These are phyloP conservation scores for Thielaviopsis punctulata DNA, from an alignment of 2,329 filamentous ascomycete genomes.

Conservation along the genomic window DNA sequence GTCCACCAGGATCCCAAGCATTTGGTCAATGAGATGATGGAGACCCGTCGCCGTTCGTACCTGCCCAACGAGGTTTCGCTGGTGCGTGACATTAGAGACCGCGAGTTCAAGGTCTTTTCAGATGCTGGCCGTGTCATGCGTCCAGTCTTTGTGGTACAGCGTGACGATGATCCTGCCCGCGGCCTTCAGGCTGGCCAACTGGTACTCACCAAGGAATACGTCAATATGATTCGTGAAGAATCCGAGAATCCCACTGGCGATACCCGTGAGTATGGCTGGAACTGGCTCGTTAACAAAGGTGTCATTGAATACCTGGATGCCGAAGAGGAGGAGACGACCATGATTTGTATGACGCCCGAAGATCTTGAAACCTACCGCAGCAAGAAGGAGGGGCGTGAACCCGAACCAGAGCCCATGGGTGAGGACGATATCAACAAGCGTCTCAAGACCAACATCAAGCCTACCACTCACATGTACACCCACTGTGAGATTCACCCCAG, in stretches of 20 bases:
- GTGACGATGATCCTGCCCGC: conserved; percentile 56
- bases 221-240: conserved; percentile 55
- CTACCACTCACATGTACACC: conserved; percentile 79
- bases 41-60: conserved; percentile 62
- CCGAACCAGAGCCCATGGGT: conserved; percentile 36
- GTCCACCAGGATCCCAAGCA: conserved; percentile 79
- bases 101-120: conserved; percentile 97
- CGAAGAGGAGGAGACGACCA: conserved; percentile 94
- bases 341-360: conserved; percentile 98
- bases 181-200: conserved; percentile 47
- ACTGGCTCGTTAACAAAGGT: conserved; percentile 65
- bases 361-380: conserved; percentile 67
- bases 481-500: conserved; percentile 98
- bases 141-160: conserved; percentile 85
- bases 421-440: conserved; percentile 61
- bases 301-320: conserved; percentile 93
- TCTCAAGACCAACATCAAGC: conserved; percentile 75
- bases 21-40: conserved; percentile 61
- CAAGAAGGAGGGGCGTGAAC: conserved; percentile 46
- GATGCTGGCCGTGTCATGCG: conserved; percentile 91
- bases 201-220: conserved; percentile 66
- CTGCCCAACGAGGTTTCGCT: conserved; percentile 88
- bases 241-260: conserved; percentile 50
- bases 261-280: conserved; percentile 60
- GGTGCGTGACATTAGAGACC: conserved; percentile 87